Evolutionary conservation across 2,329 filamentous ascomycete species (phyloP), one percentile per base, ranked within the genome.

Genomic region (Emericellopsis cladophorae): DNA sequence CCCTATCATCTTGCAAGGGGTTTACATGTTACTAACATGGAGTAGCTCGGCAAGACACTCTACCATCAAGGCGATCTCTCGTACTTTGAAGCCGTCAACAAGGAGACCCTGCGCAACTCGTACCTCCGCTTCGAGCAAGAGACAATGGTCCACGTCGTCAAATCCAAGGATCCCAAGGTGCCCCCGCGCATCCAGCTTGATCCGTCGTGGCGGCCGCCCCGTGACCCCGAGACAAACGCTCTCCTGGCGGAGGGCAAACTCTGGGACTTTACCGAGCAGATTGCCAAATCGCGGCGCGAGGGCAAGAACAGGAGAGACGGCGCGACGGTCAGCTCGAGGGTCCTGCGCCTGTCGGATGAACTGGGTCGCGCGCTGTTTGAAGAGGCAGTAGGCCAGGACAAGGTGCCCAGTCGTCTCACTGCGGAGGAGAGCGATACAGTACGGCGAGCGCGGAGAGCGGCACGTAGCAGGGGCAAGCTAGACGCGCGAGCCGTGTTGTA

Each of bases 21-120:
- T n/a, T n/a, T n/a, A 8, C n/a, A 7, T 2, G 10, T 16, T 41
- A 34, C 45, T 49, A 50, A 42, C 39, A 34, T 32, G 5, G 2
- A 21, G 4, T 51, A 90, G 75, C 76, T 95, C 24, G 92, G 92
- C 41, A 96, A 98, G 63, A 96, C 92, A 0, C 72, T 98, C 1
- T 98, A 95, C 55, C 90, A 98, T 57, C 90, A 98, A 65, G 92
- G 92, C 42, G 92, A 98, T 54, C 75, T 98, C 9, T 89, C 83
- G 24, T 98, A 98, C 63, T 96, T 95, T 50, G 92, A 98, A 63
- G 89, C 92, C 3, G 90, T 98, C 48, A 98, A 98, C 68, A 95
- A 95, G 53, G 90, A 98, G 60, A 94, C 89, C 0, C 74, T 98
- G 42, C 94, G 92, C 55, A 98, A 98, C 59, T 83, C 89, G 0